Evolutionary conservation across 352 stramenopile genomes (phyloP).

Genomic region (Phytophthora tentaculata): DNA sequence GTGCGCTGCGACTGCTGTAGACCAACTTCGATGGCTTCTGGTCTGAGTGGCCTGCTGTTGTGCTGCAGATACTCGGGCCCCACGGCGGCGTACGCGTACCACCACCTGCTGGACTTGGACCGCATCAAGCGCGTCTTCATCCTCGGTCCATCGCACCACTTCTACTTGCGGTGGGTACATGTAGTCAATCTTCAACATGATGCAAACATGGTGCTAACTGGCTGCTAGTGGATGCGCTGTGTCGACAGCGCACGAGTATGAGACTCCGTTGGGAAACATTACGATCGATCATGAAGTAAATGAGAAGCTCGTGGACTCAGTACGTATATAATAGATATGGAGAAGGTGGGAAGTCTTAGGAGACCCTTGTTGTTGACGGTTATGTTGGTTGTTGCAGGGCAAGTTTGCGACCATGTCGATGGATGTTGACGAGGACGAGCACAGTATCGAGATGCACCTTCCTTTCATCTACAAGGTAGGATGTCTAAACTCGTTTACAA

Average conservation of each 20-base stretch:
- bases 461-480: constrained; percentile 93
- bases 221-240: constrained; percentile 78
- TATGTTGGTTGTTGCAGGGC: constrained; percentile 35
- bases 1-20: constrained; percentile 24
- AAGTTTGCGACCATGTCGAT: constrained; percentile 84
- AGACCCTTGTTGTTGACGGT: not conserved
- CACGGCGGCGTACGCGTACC: constrained; percentile 94
- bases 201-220: not conserved
- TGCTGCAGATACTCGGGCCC: constrained; percentile 91
- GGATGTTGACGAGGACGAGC: constrained; percentile 94
- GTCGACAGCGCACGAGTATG: constrained; percentile 85
- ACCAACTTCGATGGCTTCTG: not conserved
- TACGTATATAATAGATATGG: too few relatives aligned
- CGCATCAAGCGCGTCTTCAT: constrained; percentile 89
- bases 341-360: not conserved
- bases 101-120: constrained; percentile 80
- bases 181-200: not conserved
- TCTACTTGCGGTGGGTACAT: constrained; percentile 89
- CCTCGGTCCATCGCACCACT: constrained; percentile 96
- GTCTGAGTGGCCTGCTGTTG: not conserved
- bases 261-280: constrained; percentile 96
- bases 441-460: constrained; percentile 98
- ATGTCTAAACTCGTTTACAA: not conserved
- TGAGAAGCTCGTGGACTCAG: constrained; percentile 86
- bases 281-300: constrained; percentile 91